A percentile compares a stretch with the other conserved stretches of the same genome.
Conservation (phyloP, 2,329 filamentous ascomycete genomes). For the Penicillium sp. region DNA sequence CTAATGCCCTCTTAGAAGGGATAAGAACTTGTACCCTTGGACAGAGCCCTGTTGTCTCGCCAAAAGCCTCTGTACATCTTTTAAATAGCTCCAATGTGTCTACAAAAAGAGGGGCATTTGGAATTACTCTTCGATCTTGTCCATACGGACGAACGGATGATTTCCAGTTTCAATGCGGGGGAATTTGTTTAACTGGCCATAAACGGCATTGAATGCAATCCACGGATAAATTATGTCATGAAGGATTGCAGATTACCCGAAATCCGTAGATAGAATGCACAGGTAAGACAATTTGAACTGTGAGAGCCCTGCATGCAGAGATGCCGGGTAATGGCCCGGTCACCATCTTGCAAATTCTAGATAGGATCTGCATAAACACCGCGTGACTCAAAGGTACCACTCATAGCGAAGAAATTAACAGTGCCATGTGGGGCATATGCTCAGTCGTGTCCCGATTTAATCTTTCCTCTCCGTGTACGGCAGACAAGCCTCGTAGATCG, state of each 20-base stretch:
- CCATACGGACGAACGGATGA: background rate
- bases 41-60: background rate
- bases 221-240: background rate
- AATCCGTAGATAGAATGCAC: background rate
- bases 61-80: background rate
- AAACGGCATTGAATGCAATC: background rate
- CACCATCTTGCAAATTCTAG: background rate
- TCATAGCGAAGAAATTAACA: no score
- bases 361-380: background rate
- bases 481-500: constrained; percentile 16
- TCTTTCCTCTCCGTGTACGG: constrained; percentile 7
- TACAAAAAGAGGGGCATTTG: background rate
- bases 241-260: background rate
- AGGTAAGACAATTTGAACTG: background rate
- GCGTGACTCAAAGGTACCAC: background rate
- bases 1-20: background rate
- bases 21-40: background rate
- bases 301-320: background rate
- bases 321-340: background rate
- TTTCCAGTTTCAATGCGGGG: background rate
- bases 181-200: background rate
- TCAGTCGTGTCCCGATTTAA: background rate
- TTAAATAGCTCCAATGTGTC: background rate
- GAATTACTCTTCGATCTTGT: background rate
- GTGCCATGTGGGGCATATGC: no score